Percentiles rank a stretch among this genome's conserved stretches.
phyloP scores from a whole-genome alignment of 2,329 filamentous ascomycete genomes.

The Zasmidium cellare region DNA sequence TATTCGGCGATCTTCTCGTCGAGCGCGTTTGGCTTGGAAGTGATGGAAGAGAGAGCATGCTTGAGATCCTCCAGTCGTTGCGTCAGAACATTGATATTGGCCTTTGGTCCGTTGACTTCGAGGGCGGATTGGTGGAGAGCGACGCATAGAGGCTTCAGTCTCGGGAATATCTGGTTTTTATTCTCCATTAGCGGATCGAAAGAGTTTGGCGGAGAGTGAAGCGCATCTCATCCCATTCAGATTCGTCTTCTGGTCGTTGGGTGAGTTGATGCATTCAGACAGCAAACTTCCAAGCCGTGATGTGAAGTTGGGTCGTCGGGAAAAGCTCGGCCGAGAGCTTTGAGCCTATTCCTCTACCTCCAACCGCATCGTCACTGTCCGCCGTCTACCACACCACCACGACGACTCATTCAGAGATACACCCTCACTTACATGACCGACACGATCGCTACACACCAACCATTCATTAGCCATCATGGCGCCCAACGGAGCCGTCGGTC shows the following conservation, averaged over 20 bases:
- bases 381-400: neutral
- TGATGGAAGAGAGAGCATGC: slow-evolving; percentile 37
- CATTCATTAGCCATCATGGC: slow-evolving; percentile 26
- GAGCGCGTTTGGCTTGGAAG: slow-evolving; percentile 46
- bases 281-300: neutral
- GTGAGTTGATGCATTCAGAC: too few species aligned
- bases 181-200: slow-evolving; percentile 24
- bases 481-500: slow-evolving; percentile 31
- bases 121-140: slow-evolving; percentile 57
- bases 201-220: neutral
- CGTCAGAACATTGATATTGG: slow-evolving; percentile 48
- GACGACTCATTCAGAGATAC: neutral
- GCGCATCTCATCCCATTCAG: neutral
- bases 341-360: neutral
- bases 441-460: neutral
- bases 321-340: neutral
- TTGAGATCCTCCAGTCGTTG: slow-evolving; percentile 50
- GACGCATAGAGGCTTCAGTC: slow-evolving; percentile 62
- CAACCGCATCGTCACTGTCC: neutral
- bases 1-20: slow-evolving; percentile 90
- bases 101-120: slow-evolving; percentile 46
- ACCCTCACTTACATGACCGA: neutral
- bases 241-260: too few species aligned
- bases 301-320: neutral
- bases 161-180: slow-evolving; percentile 42